Conservation (phyloP, 768 basidiomycete genomes). For the Tremella fuciformis region DNA sequence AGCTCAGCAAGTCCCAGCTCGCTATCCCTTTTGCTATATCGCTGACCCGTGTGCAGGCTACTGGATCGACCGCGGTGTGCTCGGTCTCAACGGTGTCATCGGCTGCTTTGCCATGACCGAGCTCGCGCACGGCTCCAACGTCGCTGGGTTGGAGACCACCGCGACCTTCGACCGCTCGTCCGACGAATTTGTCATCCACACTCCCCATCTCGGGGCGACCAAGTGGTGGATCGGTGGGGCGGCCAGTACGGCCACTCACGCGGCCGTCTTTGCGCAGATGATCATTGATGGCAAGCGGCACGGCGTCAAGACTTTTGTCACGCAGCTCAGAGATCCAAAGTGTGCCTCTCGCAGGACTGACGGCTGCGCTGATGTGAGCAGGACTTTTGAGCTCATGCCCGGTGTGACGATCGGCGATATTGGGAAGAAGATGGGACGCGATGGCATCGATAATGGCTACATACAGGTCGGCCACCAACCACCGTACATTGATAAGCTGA, state of each 20-base stretch:
- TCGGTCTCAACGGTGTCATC: constrained; percentile 54
- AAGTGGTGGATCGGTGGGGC: constrained; percentile 58
- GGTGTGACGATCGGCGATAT: constrained; percentile 56
- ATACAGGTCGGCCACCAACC: constrained; percentile 50
- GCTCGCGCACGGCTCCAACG: constrained; percentile 53
- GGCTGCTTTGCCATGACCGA: constrained; percentile 54
- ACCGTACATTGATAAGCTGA: constrained; percentile 17
- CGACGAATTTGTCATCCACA: constrained; percentile 56
- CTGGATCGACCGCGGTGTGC: constrained; percentile 54
- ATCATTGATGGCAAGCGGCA: constrained; percentile 53
- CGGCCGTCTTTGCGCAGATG: constrained; percentile 55
- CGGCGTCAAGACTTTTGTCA: constrained; percentile 56
- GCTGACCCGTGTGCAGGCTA: constrained; percentile 33
- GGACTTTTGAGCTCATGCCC: constrained; percentile 53
- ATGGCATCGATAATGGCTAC: constrained; percentile 53
- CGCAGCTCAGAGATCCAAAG: constrained; percentile 53
- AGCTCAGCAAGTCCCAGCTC: constrained; percentile 44
- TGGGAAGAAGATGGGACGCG: constrained; percentile 56
- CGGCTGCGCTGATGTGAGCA: constrained; percentile 16
- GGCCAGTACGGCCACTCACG: constrained; percentile 55
- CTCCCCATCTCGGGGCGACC: constrained; percentile 54
- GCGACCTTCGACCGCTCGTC: constrained; percentile 53
- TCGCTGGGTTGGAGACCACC: constrained; percentile 56
- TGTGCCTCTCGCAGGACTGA: constrained; percentile 14
- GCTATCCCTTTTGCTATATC: neutral